Percentiles rank a stretch among this genome's conserved stretches.
Conservation (phyloP, 306 rosid species). For the Arachis hypogaea region DNA sequence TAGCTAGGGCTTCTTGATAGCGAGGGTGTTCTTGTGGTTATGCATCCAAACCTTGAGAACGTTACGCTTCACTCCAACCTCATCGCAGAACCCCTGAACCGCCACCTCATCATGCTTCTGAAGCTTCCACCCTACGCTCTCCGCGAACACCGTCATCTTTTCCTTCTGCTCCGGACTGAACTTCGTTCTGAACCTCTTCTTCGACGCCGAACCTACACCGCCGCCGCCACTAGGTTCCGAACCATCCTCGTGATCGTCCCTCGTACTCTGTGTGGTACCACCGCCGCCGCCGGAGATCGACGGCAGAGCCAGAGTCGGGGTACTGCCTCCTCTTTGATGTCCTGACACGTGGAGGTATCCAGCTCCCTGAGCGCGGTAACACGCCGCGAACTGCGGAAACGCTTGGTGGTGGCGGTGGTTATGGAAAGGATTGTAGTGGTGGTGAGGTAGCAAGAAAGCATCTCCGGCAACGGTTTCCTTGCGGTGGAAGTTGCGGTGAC, state of each 20-base stretch:
- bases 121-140: constrained; percentile 72
- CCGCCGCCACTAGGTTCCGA: constrained; percentile 61
- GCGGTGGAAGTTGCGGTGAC: constrained; percentile 94
- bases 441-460: constrained; percentile 32
- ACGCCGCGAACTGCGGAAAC: constrained; percentile 57
- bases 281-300: constrained; percentile 62
- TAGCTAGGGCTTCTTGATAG: constrained; percentile 73
- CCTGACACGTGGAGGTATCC: constrained; percentile 70
- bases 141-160: constrained; percentile 71
- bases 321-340: constrained; percentile 36
- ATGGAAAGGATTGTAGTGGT: not conserved
- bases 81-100: constrained; percentile 68
- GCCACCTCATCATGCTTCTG: constrained; percentile 70
- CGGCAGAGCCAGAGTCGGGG: constrained; percentile 63
- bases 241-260: constrained; percentile 69
- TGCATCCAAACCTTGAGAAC: constrained; percentile 96
- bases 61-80: constrained; percentile 71
- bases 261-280: constrained; percentile 48
- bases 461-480: constrained; percentile 43
- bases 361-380: constrained; percentile 54
- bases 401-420: constrained; percentile 19
- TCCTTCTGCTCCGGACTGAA: constrained; percentile 77
- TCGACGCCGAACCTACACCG: constrained; percentile 38
- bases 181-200: constrained; percentile 71
- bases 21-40: constrained; percentile 89